Evolutionary conservation across 1,284 basidiomycete species (phyloP).

Genomic region (Pyrrhoderma lamaoense): DNA sequence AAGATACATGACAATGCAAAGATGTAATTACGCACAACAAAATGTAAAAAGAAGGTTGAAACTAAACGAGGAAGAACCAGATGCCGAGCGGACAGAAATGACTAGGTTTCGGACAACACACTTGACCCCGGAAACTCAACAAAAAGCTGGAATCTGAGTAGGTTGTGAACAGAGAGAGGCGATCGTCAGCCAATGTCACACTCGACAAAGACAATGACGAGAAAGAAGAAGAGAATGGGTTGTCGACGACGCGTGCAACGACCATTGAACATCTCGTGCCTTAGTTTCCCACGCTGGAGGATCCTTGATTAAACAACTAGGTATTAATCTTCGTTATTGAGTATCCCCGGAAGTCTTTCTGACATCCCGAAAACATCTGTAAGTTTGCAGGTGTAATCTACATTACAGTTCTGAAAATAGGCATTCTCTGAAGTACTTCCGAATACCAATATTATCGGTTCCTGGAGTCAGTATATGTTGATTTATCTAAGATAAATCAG

Average conservation of each 20-base stretch:
- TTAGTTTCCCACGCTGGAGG: slow-evolving; percentile 4
- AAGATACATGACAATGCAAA: background rate
- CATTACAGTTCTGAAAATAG: too few relatives aligned
- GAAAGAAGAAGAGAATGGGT: slow-evolving; percentile 11
- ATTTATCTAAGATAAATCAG: too few relatives aligned
- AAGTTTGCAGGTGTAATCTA: too few relatives aligned
- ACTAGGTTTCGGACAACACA: slow-evolving; percentile 9
- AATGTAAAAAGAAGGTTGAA: slow-evolving; percentile 2
- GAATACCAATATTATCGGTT: too few relatives aligned
- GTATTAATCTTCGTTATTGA: too few relatives aligned
- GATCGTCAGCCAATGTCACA: slow-evolving; percentile 10
- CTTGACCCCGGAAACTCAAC: slow-evolving; percentile 12
- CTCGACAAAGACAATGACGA: slow-evolving; percentile 11
- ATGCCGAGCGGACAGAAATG: slow-evolving; percentile 1
- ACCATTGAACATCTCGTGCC: slow-evolving; percentile 3
- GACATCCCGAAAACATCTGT: too few relatives aligned
- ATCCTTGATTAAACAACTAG: too few relatives aligned
- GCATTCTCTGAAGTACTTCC: too few relatives aligned
- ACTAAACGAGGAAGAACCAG: slow-evolving; percentile 13
- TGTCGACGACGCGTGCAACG: slow-evolving; percentile 1
- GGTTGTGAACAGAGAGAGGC: slow-evolving; percentile 7
- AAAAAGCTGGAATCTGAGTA: slow-evolving; percentile 11
- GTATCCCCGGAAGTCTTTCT: too few relatives aligned
- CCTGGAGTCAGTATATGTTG: too few relatives aligned
- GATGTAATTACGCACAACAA: background rate